phyloP scores from a whole-genome alignment of 768 basidiomycete genomes.

The Tremella mesenterica region DNA sequence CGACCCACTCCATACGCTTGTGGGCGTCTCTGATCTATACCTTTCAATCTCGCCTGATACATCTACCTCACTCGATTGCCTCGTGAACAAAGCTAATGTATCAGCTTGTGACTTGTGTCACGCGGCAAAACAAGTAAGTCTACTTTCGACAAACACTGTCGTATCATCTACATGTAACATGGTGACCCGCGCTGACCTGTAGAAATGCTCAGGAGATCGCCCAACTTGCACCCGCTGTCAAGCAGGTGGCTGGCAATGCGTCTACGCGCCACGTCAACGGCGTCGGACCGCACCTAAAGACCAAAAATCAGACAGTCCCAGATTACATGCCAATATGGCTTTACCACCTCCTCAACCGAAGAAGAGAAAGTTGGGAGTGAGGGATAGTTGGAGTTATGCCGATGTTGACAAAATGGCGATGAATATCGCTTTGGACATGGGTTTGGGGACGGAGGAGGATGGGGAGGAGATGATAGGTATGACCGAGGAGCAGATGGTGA shows the following conservation, averaged over 20 bases:
- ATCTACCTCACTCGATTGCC: no score
- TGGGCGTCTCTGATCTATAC: slow-evolving; percentile 1
- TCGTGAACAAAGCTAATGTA: background rate
- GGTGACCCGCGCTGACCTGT: background rate
- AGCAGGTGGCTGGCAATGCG: slow-evolving; percentile 36
- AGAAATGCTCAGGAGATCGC: slow-evolving; percentile 41
- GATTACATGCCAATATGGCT: background rate
- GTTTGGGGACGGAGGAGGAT: slow-evolving; percentile 33
- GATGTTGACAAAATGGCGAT: slow-evolving; percentile 32
- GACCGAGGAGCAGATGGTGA: slow-evolving; percentile 40
- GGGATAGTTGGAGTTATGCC: slow-evolving; percentile 14
- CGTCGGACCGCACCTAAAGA: slow-evolving; percentile 37
- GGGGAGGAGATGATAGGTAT: slow-evolving; percentile 33
- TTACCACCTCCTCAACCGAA: slow-evolving; percentile 9
- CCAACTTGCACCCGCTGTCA: slow-evolving; percentile 36
- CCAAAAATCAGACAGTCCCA: slow-evolving; percentile 8
- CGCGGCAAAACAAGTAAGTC: slow-evolving; percentile 34
- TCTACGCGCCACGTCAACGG: slow-evolving; percentile 39
- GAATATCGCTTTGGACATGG: slow-evolving; percentile 38
- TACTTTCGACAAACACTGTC: background rate
- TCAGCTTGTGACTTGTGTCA: slow-evolving; percentile 39
- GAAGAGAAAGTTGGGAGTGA: slow-evolving; percentile 30
- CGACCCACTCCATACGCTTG: background rate
- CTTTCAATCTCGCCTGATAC: background rate
- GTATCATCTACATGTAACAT: background rate